Percentiles rank a stretch among this genome's conserved stretches.
Evolutionary conservation across 1,284 basidiomycete species (phyloP).

Genomic region (Serendipita sp.): DNA sequence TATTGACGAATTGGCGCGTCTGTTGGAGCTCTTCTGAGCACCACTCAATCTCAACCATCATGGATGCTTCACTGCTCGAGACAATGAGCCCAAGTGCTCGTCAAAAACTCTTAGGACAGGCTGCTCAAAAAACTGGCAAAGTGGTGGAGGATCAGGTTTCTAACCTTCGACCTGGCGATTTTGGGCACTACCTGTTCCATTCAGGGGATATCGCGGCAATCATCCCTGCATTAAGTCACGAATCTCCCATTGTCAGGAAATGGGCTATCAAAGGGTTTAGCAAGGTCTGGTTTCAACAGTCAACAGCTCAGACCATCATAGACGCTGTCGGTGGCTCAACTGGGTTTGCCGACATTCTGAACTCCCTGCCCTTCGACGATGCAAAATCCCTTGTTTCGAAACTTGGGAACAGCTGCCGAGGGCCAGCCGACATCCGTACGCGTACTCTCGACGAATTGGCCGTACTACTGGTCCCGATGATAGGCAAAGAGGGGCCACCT

Average conservation of each 20-base stretch:
- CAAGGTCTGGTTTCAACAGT: not conserved
- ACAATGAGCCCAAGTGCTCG: not conserved
- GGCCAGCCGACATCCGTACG: not conserved
- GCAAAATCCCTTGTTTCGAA: not conserved
- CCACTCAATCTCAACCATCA: not conserved
- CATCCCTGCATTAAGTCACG: not conserved
- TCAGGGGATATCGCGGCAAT: not conserved
- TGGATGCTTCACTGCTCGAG: not conserved
- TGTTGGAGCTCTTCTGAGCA: too few relatives aligned
- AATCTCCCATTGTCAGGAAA: not conserved
- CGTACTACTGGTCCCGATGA: not conserved
- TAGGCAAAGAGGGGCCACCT: not conserved
- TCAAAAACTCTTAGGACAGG: not conserved
- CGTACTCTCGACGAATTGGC: not conserved
- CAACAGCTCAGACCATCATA: not conserved
- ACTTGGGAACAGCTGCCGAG: not conserved
- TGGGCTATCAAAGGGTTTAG: not conserved
- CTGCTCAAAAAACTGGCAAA: not conserved
- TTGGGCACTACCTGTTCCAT: not conserved
- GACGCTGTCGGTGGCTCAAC: not conserved
- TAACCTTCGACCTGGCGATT: not conserved
- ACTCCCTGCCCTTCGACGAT: not conserved
- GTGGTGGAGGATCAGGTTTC: too few relatives aligned
- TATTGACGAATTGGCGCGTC: too few relatives aligned
- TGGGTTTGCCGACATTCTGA: not conserved